Evolutionary conservation across 1,284 basidiomycete genomes (phyloP).

Genomic region (Boletus coffeatus): DNA sequence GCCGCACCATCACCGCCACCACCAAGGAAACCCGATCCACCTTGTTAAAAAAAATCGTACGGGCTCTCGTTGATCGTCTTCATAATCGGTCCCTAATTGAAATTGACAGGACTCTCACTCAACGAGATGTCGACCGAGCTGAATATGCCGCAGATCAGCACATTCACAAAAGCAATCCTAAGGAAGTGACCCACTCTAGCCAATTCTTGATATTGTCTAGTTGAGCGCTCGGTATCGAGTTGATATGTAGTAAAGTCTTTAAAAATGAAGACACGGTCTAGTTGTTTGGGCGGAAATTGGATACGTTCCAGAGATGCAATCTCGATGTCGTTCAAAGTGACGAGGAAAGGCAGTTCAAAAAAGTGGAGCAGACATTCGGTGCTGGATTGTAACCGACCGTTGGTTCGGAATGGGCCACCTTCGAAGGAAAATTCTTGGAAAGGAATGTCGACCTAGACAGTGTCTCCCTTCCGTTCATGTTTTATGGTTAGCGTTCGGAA

Average conservation of each 20-base stretch:
- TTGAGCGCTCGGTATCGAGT: slow-evolving; percentile 77
- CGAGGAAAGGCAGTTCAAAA: slow-evolving; percentile 91
- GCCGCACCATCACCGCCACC: slow-evolving; percentile 59
- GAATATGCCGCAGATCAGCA: slow-evolving; percentile 8
- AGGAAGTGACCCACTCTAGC: slow-evolving; percentile 76
- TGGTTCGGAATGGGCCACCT: slow-evolving; percentile 95
- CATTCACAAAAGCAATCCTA: neutral
- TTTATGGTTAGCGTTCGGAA: slow-evolving; percentile 10
- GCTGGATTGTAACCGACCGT: slow-evolving; percentile 91
- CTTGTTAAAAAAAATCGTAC: slow-evolving; percentile 92
- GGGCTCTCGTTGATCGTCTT: slow-evolving; percentile 96
- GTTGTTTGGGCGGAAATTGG: slow-evolving; percentile 94
- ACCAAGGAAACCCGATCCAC: slow-evolving; percentile 95
- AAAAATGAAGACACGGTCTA: slow-evolving; percentile 95
- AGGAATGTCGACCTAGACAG: slow-evolving; percentile 92
- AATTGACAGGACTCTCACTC: slow-evolving; percentile 94
- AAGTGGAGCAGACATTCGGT: slow-evolving; percentile 97
- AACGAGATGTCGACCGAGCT: slow-evolving; percentile 96
- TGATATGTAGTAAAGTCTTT: slow-evolving; percentile 97
- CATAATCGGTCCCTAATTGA: slow-evolving; percentile 99
- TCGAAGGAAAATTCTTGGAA: slow-evolving; percentile 97
- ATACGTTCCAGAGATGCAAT: slow-evolving; percentile 97
- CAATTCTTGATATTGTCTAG: slow-evolving; percentile 97
- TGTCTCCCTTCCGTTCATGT: slow-evolving; percentile 60
- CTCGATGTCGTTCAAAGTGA: slow-evolving; percentile 93